Conservation (phyloP, 768 basidiomycete species). For the Podaxis sp. region DNA sequence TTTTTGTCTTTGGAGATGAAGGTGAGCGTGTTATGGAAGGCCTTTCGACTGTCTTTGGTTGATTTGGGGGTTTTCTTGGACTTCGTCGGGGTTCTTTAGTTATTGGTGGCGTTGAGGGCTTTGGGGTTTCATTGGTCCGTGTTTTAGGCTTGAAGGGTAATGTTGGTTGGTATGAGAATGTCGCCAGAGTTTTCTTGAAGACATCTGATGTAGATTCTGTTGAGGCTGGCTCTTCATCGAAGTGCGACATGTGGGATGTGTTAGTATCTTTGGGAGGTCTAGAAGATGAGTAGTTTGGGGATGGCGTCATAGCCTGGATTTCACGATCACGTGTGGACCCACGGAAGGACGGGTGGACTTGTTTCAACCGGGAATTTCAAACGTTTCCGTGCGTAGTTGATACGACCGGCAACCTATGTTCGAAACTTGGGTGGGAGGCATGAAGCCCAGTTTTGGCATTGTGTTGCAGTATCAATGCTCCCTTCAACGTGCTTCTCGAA, state of each 20-base stretch:
- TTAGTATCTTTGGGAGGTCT: too few species aligned
- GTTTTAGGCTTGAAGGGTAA: neutral
- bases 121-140: neutral
- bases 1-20: constrained; percentile 30
- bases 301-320: neutral
- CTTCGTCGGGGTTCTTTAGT: neutral
- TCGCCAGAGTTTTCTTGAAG: neutral
- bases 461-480: too few species aligned
- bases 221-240: neutral
- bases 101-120: neutral
- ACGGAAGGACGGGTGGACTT: neutral
- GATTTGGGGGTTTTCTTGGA: neutral
- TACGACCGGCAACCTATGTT: too few species aligned
- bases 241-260: neutral
- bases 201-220: neutral
- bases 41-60: neutral
- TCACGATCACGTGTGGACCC: neutral
- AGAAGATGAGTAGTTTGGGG: neutral
- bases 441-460: too few species aligned
- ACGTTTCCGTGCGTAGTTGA: too few species aligned
- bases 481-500: too few species aligned
- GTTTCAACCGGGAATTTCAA: too few species aligned
- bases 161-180: neutral
- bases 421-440: too few species aligned
- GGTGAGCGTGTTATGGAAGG: neutral